These are phyloP conservation scores for Achlya hypogyna DNA, from an alignment of 352 stramenopile species.

Conservation along the genomic window DNA sequence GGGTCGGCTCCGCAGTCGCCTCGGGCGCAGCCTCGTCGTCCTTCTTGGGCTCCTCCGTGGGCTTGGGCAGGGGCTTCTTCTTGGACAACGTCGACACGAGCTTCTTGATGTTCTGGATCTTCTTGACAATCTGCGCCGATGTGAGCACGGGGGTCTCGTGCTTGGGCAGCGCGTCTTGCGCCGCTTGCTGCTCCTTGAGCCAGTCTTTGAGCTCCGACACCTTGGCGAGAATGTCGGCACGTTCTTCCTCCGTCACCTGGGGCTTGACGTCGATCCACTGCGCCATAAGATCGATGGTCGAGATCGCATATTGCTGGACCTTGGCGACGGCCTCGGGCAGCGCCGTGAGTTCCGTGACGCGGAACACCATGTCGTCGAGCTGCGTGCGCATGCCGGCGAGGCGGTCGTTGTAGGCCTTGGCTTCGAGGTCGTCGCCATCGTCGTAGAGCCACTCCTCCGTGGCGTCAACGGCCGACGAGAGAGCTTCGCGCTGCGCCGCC, in stretches of 20 bases:
- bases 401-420: slow-evolving; percentile 81
- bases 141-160: slow-evolving; percentile 79
- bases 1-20: neutral
- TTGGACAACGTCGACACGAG: slow-evolving; percentile 77
- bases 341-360: slow-evolving; percentile 73
- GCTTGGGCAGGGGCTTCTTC: slow-evolving; percentile 51
- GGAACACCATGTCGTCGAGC: slow-evolving; percentile 84
- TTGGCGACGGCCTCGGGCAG: slow-evolving; percentile 76
- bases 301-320: slow-evolving; percentile 49
- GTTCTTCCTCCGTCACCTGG: slow-evolving; percentile 88
- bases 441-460: slow-evolving; percentile 92
- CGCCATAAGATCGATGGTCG: slow-evolving; percentile 47
- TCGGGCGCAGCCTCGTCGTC: neutral
- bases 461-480: slow-evolving; percentile 61
- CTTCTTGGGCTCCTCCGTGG: slow-evolving; percentile 30
- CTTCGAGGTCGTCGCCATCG: slow-evolving; percentile 81
- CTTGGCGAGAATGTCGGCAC: slow-evolving; percentile 77
- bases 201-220: slow-evolving; percentile 74
- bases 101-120: slow-evolving; percentile 80
- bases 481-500: slow-evolving; percentile 77
- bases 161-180: slow-evolving; percentile 49
- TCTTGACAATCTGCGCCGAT: slow-evolving; percentile 75
- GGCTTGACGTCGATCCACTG: slow-evolving; percentile 57
- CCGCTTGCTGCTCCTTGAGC: slow-evolving; percentile 64
- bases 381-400: slow-evolving; percentile 68